Conservation (phyloP, 345 rosid species). For the Lepidium aucheri region DNA sequence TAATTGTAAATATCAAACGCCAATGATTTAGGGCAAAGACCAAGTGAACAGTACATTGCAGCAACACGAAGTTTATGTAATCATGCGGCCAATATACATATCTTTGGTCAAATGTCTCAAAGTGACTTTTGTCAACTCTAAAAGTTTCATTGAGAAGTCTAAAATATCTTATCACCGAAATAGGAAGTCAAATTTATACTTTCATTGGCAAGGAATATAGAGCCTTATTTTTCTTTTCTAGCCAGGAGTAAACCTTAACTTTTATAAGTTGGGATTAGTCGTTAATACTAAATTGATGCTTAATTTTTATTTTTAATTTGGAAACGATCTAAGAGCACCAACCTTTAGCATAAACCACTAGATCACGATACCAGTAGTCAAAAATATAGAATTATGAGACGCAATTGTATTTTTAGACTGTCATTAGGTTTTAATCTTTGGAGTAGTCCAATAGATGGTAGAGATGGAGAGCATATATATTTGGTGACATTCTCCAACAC, state of each 20-base stretch:
- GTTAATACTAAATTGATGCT: no score
- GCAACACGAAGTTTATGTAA: not conserved
- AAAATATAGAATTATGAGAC: no score
- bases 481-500: constrained; percentile 25
- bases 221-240: no score
- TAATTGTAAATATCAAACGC: constrained; percentile 16
- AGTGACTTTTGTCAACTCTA: constrained; percentile 21
- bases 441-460: constrained; percentile 19
- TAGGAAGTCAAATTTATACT: constrained; percentile 12
- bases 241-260: no score
- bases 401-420: not conserved
- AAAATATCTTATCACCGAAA: constrained; percentile 16
- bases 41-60: constrained; percentile 11
- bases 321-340: no score
- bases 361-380: no score
- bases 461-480: constrained; percentile 8
- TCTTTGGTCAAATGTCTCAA: constrained; percentile 22
- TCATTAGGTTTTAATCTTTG: not conserved
- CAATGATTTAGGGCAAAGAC: constrained; percentile 26
- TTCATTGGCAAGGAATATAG: not conserved
- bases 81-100: constrained; percentile 7
- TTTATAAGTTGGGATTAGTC: no score
- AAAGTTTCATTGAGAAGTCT: constrained; percentile 15
- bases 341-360: no score
- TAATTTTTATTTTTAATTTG: no score